These are phyloP conservation scores for Cymbidium sinense DNA, from an alignment of 106 monocot species.

Conservation along the genomic window DNA sequence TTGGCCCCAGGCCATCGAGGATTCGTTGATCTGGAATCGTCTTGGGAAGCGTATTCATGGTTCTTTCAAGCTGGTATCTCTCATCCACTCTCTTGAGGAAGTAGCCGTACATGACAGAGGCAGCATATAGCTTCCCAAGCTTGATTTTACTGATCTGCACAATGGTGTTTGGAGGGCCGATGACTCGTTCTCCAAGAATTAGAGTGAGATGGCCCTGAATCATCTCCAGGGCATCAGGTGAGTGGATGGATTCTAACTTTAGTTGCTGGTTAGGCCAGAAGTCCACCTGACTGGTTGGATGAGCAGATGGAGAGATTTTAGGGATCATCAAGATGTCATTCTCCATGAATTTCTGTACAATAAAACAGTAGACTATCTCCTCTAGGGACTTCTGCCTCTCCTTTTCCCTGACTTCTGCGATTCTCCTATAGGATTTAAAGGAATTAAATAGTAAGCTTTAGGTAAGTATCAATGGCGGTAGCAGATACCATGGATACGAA, in stretches of 20 bases:
- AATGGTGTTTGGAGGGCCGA: slow-evolving; percentile 57
- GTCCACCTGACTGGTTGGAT: slow-evolving; percentile 39
- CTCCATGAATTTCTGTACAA: slow-evolving; percentile 85
- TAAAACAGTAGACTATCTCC: slow-evolving; percentile 84
- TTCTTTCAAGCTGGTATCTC: slow-evolving; percentile 81
- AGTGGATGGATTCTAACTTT: slow-evolving; percentile 68
- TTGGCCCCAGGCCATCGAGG: slow-evolving; percentile 47
- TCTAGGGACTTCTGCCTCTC: slow-evolving; percentile 67
- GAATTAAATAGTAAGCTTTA: background rate
- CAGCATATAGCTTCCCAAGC: slow-evolving; percentile 96
- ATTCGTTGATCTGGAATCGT: slow-evolving; percentile 18
- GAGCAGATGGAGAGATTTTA: slow-evolving; percentile 26
- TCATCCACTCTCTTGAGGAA: slow-evolving; percentile 92
- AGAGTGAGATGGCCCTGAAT: slow-evolving; percentile 75
- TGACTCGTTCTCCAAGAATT: slow-evolving; percentile 65
- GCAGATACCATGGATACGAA: background rate
- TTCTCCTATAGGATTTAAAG: slow-evolving; percentile 50
- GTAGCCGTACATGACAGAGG: slow-evolving; percentile 98
- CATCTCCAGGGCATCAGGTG: slow-evolving; percentile 85
- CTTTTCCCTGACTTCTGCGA: slow-evolving; percentile 81
- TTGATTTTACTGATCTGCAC: slow-evolving; percentile 85
- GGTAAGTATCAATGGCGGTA: background rate
- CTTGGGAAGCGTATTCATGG: slow-evolving; percentile 65
- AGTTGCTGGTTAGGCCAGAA: slow-evolving; percentile 75
- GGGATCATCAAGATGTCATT: slow-evolving; percentile 72